Conservation (phyloP, 169 alveolate species). For the Eimeria sp. region DNA sequence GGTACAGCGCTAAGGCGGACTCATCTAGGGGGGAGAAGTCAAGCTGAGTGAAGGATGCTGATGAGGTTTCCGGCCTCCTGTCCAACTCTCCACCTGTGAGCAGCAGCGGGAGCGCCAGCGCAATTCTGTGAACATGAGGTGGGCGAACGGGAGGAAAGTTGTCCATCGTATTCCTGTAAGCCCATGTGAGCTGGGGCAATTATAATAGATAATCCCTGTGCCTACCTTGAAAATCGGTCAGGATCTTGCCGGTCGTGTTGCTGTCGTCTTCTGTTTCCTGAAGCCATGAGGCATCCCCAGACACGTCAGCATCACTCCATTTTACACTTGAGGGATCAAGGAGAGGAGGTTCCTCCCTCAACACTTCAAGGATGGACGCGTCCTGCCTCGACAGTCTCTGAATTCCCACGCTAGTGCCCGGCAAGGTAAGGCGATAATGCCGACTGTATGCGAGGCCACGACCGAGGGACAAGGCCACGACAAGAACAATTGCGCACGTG, state of each 20-base stretch:
- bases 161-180: not conserved
- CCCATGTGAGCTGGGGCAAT: not conserved
- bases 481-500: not conserved
- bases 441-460: slow-evolving; percentile 18
- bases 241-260: not conserved
- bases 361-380: not conserved
- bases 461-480: not conserved
- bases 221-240: not conserved
- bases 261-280: not conserved
- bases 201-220: not conserved
- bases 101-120: slow-evolving; percentile 12
- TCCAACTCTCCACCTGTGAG: slow-evolving; percentile 1
- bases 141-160: not conserved
- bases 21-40: not conserved
- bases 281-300: not conserved
- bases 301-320: not conserved
- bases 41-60: not conserved
- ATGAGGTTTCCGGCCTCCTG: not conserved
- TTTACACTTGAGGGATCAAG: not conserved
- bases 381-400: not conserved
- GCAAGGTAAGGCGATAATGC: not conserved
- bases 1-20: slow-evolving; percentile 27
- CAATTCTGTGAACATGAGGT: not conserved
- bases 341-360: not conserved
- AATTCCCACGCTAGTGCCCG: not conserved